Percentiles rank a stretch among this genome's conserved stretches.
These are phyloP conservation scores for Diplodia intermedia DNA, from an alignment of 2,329 filamentous ascomycete genomes.

Conservation along the genomic window DNA sequence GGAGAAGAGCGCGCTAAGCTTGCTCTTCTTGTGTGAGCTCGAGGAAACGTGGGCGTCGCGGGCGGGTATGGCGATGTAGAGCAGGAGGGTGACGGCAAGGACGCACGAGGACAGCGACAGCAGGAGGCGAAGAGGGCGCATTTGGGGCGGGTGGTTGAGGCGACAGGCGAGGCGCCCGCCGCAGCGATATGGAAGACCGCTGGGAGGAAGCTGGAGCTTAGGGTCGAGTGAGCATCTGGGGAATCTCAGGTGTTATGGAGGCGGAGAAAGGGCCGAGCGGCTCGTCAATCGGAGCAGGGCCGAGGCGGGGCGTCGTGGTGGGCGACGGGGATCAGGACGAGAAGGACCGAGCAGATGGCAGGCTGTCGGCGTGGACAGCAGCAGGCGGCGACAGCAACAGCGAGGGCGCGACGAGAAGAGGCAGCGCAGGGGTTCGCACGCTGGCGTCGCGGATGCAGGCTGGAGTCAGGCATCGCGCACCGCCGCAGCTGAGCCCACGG, in stretches of 20 bases:
- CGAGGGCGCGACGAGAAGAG: slow-evolving; percentile 1
- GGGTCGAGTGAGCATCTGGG: slow-evolving; percentile 28
- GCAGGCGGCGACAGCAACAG: background rate
- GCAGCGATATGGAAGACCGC: slow-evolving; percentile 22
- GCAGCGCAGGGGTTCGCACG: slow-evolving; percentile 13
- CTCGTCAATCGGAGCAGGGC: slow-evolving; percentile 11
- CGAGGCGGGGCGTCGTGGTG: slow-evolving; percentile 11
- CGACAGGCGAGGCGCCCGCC: slow-evolving; percentile 29
- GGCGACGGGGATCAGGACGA: slow-evolving; percentile 10
- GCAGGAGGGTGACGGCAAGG: slow-evolving; percentile 52
- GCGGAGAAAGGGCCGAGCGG: slow-evolving; percentile 21
- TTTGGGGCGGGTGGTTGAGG: slow-evolving; percentile 33
- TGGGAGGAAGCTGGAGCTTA: slow-evolving; percentile 12
- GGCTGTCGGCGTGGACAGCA: background rate
- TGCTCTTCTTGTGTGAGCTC: slow-evolving; percentile 40
- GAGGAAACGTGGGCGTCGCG: slow-evolving; percentile 31
- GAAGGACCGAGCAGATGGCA: slow-evolving; percentile 9
- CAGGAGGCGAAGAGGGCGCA: slow-evolving; percentile 51
- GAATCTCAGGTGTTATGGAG: slow-evolving; percentile 20
- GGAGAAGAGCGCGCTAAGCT: slow-evolving; percentile 54
- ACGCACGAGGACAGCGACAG: slow-evolving; percentile 54
- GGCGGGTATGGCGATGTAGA: slow-evolving; percentile 47
- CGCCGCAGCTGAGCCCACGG: slow-evolving; percentile 1
- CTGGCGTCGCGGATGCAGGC: slow-evolving; percentile 7
- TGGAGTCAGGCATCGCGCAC: background rate